Conservation (phyloP, 257 asterid genomes). For the Prunella vulgaris region DNA sequence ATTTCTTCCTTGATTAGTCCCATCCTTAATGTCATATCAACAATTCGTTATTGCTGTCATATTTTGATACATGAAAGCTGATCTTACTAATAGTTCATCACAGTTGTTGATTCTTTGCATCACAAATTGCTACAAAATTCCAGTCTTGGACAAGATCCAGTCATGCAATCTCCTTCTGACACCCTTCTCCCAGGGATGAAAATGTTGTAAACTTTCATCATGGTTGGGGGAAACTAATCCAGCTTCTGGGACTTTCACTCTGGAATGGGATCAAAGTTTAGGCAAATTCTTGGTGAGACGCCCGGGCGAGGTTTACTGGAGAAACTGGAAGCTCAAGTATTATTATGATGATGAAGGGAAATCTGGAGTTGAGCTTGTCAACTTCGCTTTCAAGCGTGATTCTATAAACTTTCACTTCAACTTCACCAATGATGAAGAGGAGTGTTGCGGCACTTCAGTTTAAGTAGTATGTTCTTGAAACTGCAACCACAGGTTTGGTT, state of each 20-base stretch:
- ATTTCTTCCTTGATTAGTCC: no score
- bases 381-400: no score
- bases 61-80: no score
- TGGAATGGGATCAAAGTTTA: conserved; percentile 31
- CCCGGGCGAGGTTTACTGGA: conserved; percentile 35
- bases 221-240: conserved; percentile 32
- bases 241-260: conserved; percentile 41
- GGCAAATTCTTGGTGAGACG: conserved; percentile 28
- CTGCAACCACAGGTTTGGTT: not conserved
- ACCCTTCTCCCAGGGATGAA: conserved; percentile 56
- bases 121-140: not conserved
- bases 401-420: no score
- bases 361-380: conserved; percentile 8
- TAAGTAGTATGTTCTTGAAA: conserved; percentile 12
- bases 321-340: conserved; percentile 30
- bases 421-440: conserved; percentile 15
- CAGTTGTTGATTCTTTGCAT: no score
- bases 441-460: conserved; percentile 9
- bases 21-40: no score
- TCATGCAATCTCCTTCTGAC: conserved; percentile 6
- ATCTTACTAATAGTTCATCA: no score
- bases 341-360: not conserved
- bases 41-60: no score
- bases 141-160: not conserved
- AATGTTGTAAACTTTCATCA: conserved; percentile 45